These are phyloP conservation scores for Xerocomellus chrysenteron DNA, from an alignment of 768 basidiomycete genomes.

Conservation along the genomic window DNA sequence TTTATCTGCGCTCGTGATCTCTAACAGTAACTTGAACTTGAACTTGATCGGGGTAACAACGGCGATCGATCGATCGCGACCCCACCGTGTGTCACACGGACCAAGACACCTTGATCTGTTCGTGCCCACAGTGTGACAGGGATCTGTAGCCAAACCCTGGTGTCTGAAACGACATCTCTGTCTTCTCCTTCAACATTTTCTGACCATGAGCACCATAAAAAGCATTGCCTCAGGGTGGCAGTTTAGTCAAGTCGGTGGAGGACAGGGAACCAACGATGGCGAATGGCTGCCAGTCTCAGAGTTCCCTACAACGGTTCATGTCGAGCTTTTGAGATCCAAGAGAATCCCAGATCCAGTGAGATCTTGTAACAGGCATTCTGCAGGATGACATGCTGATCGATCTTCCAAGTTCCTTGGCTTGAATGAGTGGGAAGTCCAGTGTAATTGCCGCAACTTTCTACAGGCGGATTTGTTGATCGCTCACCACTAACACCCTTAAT, in stretches of 20 bases:
- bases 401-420: conserved; percentile 63
- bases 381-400: conserved; percentile 6
- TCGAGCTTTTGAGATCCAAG: conserved; percentile 71
- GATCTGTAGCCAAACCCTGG: conserved; percentile 4
- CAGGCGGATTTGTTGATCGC: not conserved
- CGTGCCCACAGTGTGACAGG: not conserved
- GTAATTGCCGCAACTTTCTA: conserved; percentile 40
- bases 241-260: conserved; percentile 67
- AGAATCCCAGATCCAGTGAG: conserved; percentile 83
- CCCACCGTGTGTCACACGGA: not conserved
- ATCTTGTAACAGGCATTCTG: conserved; percentile 7
- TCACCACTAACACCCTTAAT: not conserved
- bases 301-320: conserved; percentile 86
- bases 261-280: conserved; percentile 52
- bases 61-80: conserved; percentile 1
- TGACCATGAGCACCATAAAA: conserved; percentile 23
- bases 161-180: not conserved
- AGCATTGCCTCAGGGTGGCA: conserved; percentile 51
- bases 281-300: conserved; percentile 66
- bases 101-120: not conserved
- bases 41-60: conserved; percentile 11
- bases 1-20: too few species aligned
- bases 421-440: conserved; percentile 90
- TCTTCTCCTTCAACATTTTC: not conserved
- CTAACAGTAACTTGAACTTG: too few species aligned